Evolutionary conservation across 805 yeast genomes (phyloP).

Genomic region (Metschnikowia drakensbergensis): DNA sequence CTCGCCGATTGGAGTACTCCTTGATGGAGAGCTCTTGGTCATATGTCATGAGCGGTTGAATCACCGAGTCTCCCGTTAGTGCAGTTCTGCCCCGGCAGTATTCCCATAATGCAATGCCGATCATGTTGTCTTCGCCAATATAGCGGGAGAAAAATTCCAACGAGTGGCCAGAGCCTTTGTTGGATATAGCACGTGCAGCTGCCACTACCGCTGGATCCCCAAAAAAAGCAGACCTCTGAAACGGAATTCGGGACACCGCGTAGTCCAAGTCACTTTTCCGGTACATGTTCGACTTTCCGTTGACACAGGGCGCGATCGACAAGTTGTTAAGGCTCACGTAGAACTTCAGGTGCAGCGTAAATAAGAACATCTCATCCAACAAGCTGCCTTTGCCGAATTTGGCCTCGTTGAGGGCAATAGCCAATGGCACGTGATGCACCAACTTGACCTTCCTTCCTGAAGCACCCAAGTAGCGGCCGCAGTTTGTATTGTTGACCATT

Average conservation of each 20-base stretch:
- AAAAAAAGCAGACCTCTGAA: slow-evolving; percentile 28
- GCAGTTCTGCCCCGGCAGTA: slow-evolving; percentile 64
- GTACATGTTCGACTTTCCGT: slow-evolving; percentile 83
- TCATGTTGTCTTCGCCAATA: slow-evolving; percentile 92
- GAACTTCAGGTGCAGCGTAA: slow-evolving; percentile 82
- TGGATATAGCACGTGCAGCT: slow-evolving; percentile 27
- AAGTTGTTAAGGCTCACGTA: slow-evolving; percentile 73
- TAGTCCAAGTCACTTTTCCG: slow-evolving; percentile 60
- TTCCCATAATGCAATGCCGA: slow-evolving; percentile 81
- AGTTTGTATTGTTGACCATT: slow-evolving; percentile 46
- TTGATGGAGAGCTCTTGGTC: slow-evolving; percentile 31
- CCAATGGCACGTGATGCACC: slow-evolving; percentile 81
- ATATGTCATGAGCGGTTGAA: slow-evolving; percentile 60
- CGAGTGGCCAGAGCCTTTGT: slow-evolving; percentile 44
- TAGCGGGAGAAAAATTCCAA: slow-evolving; percentile 69
- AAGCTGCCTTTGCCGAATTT: slow-evolving; percentile 13
- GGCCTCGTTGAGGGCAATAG: slow-evolving; percentile 27
- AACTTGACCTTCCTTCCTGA: slow-evolving; percentile 47
- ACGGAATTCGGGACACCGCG: slow-evolving; percentile 46
- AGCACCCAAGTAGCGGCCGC: slow-evolving; percentile 37
- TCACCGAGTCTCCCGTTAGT: slow-evolving; percentile 70
- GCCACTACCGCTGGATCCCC: slow-evolving; percentile 24
- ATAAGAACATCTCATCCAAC: slow-evolving; percentile 80
- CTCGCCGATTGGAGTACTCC: slow-evolving; percentile 65
- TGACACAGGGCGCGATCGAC: slow-evolving; percentile 82